Base-by-base conservation (phyloP, 495 filamentous ascomycete genomes). In the Daldinia grandis region DNA sequence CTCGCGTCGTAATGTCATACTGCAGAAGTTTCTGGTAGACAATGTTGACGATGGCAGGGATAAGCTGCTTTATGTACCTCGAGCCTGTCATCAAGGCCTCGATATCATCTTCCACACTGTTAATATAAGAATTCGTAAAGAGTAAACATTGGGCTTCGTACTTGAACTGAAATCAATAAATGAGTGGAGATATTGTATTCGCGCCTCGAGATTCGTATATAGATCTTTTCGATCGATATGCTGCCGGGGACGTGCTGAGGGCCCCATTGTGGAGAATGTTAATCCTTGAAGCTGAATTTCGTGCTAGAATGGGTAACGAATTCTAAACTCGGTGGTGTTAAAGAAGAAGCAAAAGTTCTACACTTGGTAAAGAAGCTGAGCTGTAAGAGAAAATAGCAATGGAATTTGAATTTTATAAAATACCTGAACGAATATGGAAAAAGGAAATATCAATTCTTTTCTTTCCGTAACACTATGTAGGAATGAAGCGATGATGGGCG, bases 11-110 rank as follows among this genome's bases (percentile, higher is more conserved):
- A 81, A 93, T 93, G 72, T 93, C 91, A 72, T 87, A 89, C 64
- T 88, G 85, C 21, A 93, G 81, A 4, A 93, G 83, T 74, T 93
- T 92, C 56, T 87, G 88, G 79, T 93, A 93, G n/a, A 93, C 89
- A 61, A 92, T 88, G 76, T 92, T 92, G 76, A 88, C 87, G 28
- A 88, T 81, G 10, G 87, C 89, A 0, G 91, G 91, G 54, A 92
- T 92, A 47, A 93, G 82, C 17, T 89, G 86, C 69, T 91, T 90
- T 78, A 93, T 88, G 79, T 92, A 92, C 74, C 91, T 92, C 56
- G 82, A 78, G 42, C 88, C 90, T n/a, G 81, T 78, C 7, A 83
- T 74, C 35, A 93, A 84, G 28, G 90, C 90, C 65, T 90, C 88
- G 66, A 90, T 84, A 74, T 93, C 91, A 57, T 80, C 90, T 91